Base-by-base conservation (phyloP, 2,329 filamentous ascomycete species). In the Pseudogymnoascus sp. region DNA sequence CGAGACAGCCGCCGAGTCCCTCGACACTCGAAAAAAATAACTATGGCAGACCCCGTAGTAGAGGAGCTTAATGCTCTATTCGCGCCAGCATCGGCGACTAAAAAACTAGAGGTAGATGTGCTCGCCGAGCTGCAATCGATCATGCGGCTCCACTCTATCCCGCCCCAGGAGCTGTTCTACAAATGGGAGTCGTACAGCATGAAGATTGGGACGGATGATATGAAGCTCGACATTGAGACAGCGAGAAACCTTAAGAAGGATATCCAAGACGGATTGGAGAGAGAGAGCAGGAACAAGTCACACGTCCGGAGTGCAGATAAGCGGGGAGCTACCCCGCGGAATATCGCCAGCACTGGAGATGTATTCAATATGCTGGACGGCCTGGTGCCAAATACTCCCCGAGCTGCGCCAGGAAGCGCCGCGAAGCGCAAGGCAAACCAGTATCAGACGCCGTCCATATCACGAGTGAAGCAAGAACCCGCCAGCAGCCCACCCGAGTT, bases 121-220 rank as follows among this genome's bases (percentile, higher is more conserved):
- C 77, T 91, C 65, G 78, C 81, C 60, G 92, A 97, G 76, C 79
- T 99, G 66, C 82, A 88, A 71, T 95, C 91, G 62, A 95, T 96
- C 72, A 82, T 94, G 76, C 86, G 87, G 60, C 80, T 97, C 63
- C 90, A 97, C 75, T 85, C 85, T 57, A 82, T 97, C 63, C 84
- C 86, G 14, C 81, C 86, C 35, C 87, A 97, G 73, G 94, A 97
- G 72, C 80, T 97, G 25, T 97, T 91, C 75, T 97, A 91, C 84
- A 97, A 97, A 80, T 99, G 94, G 94, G 94, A 99, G 74, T 93
- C 91, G 0, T 97, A 97, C 79, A 92, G 89, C 74, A 88, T 99
- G 72, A 96, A 93, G 75, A 91, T 97, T 86, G 90, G 92, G 22
- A 78, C 84, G 57, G 90, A 95, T 61, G 88, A 91, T 62, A 86